These are phyloP conservation scores for Salix brachista DNA, from an alignment of 345 rosid genomes.

Conservation along the genomic window DNA sequence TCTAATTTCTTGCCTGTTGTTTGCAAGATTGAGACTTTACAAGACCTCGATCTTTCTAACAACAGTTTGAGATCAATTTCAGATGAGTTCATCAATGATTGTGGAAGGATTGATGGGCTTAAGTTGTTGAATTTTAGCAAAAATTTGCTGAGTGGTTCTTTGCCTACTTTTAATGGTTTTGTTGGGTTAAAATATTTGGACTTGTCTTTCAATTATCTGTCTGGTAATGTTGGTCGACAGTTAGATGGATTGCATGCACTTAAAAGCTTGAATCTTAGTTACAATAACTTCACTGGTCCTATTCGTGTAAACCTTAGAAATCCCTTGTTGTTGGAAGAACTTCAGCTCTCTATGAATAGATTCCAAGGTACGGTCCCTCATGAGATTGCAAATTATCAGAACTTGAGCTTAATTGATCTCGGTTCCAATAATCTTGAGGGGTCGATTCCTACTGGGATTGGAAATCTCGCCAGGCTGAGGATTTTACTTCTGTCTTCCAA, in stretches of 20 bases:
- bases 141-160: slow-evolving; percentile 35
- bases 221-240: slow-evolving; percentile 34
- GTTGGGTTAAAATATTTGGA: slow-evolving; percentile 51
- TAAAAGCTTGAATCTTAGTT: slow-evolving; percentile 41
- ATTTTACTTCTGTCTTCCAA: slow-evolving; percentile 52
- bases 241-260: slow-evolving; percentile 50
- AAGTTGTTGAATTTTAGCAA: slow-evolving; percentile 51
- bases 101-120: slow-evolving; percentile 44
- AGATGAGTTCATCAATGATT: slow-evolving; percentile 31
- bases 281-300: slow-evolving; percentile 35
- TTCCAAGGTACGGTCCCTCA: slow-evolving; percentile 49
- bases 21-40: slow-evolving; percentile 56
- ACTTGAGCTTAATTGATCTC: slow-evolving; percentile 50
- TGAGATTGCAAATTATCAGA: slow-evolving; percentile 30
- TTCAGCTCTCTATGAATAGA: slow-evolving; percentile 36
- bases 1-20: slow-evolving; percentile 39
- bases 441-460: slow-evolving; percentile 44
- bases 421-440: slow-evolving; percentile 44
- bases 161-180: slow-evolving; percentile 50
- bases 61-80: slow-evolving; percentile 53
- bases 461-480: slow-evolving; percentile 44
- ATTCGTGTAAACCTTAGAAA: slow-evolving; percentile 42
- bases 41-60: slow-evolving; percentile 47
- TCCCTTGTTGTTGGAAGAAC: slow-evolving; percentile 36
- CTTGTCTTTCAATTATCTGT: slow-evolving; percentile 43